Evolutionary conservation across 352 stramenopile genomes (phyloP).

Genomic region (Globisporangium echinulatum): DNA sequence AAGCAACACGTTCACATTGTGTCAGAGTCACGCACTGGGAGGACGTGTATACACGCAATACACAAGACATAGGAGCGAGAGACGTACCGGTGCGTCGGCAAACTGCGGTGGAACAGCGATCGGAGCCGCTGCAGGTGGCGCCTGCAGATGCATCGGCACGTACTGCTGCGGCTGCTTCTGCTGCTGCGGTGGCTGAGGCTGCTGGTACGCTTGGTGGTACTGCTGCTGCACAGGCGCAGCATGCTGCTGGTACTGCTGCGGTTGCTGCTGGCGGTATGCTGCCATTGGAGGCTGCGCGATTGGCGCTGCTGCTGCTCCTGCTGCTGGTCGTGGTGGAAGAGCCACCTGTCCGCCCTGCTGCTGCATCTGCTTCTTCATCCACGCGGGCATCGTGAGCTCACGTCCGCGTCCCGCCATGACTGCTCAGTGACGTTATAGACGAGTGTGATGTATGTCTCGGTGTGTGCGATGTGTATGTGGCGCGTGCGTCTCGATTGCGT

Average conservation of each 20-base stretch:
- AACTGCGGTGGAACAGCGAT: slow-evolving; percentile 39
- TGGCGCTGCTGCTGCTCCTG: slow-evolving; percentile 29
- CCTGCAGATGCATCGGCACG: slow-evolving; percentile 9
- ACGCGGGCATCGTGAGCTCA: slow-evolving; percentile 81
- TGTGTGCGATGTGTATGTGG: neutral
- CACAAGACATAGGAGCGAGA: neutral
- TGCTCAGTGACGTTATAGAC: neutral
- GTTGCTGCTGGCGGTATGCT: slow-evolving; percentile 23
- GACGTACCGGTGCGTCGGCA: slow-evolving; percentile 46
- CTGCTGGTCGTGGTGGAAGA: slow-evolving; percentile 33
- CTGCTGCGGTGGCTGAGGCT: slow-evolving; percentile 11
- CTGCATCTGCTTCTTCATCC: slow-evolving; percentile 78
- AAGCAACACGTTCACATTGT: too few species aligned
- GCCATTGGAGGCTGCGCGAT: slow-evolving; percentile 6
- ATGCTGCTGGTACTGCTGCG: slow-evolving; percentile 1
- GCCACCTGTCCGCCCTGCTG: slow-evolving; percentile 12
- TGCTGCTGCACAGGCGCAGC: slow-evolving; percentile 7
- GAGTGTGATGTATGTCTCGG: too few species aligned
- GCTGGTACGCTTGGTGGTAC: slow-evolving; percentile 12
- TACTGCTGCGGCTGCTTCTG: slow-evolving; percentile 10
- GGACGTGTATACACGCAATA: neutral
- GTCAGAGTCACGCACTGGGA: too few species aligned
- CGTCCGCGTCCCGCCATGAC: slow-evolving; percentile 72
- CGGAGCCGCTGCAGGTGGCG: neutral
- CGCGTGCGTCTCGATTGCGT: neutral